Percentiles rank a stretch among this genome's conserved stretches.
phyloP scores from a whole-genome alignment of 2,329 filamentous ascomycete species.

The Ophiostoma populinum region DNA sequence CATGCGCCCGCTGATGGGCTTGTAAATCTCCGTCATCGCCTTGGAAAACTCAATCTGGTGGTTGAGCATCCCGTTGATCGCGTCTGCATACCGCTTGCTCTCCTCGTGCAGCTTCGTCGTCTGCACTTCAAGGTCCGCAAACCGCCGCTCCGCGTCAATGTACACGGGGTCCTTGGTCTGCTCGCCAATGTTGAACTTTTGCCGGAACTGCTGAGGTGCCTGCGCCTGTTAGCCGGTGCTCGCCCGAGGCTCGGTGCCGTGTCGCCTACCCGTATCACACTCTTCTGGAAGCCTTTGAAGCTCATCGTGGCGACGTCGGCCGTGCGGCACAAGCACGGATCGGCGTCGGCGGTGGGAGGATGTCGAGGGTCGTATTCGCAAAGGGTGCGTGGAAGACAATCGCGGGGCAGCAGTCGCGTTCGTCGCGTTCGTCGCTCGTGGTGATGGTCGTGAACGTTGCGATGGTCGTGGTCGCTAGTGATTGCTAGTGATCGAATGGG shows the following conservation, averaged over 20 bases:
- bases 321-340: too few species aligned
- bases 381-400: too few species aligned
- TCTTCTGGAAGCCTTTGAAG: conserved; percentile 92
- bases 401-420: too few species aligned
- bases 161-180: conserved; percentile 91
- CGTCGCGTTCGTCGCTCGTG: too few species aligned
- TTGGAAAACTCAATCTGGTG: conserved; percentile 98
- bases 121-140: conserved; percentile 83
- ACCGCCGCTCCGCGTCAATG: conserved; percentile 82
- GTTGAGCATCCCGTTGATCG: conserved; percentile 93
- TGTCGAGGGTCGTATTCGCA: too few species aligned
- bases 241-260: background rate
- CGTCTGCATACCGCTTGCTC: conserved; percentile 91
- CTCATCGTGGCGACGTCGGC: conserved; percentile 45
- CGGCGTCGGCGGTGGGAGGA: too few species aligned
- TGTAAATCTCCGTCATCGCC: conserved; percentile 91
- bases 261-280: conserved; percentile 56
- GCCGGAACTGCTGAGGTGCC: conserved; percentile 84
- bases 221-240: conserved; percentile 16
- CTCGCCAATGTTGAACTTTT: conserved; percentile 89
- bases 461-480: too few species aligned
- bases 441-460: too few species aligned
- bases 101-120: conserved; percentile 96
- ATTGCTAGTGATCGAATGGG: too few species aligned
- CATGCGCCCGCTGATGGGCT: conserved; percentile 88